phyloP scores from a whole-genome alignment of 805 yeast species.

The Saccharomycopsis lassenensis region DNA sequence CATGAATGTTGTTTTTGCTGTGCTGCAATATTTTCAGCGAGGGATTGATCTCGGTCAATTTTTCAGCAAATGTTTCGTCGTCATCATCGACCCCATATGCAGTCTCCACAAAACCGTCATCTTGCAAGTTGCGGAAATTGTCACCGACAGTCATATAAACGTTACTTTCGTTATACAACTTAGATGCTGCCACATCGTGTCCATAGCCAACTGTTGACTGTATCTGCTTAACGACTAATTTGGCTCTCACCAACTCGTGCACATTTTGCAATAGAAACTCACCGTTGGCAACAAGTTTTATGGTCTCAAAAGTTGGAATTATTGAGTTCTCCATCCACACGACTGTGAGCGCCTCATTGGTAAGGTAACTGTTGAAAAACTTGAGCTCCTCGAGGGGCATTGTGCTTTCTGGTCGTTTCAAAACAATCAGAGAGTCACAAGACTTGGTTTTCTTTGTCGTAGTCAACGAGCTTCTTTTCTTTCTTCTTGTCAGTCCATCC shows the following conservation, averaged over 20 bases:
- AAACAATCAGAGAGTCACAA: constrained; percentile 32
- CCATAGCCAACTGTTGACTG: constrained; percentile 23
- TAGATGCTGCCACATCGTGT: constrained; percentile 40
- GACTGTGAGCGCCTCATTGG: no score
- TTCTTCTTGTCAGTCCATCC: constrained; percentile 14
- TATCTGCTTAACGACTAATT: constrained; percentile 4
- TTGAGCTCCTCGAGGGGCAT: constrained; percentile 22
- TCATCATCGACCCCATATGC: constrained; percentile 21
- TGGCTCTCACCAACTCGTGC: no score
- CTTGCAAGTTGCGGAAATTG: constrained; percentile 45
- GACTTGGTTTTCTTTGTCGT: no score
- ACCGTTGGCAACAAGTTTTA: no score
- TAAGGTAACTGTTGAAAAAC: constrained; percentile 25
- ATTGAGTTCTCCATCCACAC: constrained; percentile 56
- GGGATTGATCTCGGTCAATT: constrained; percentile 24
- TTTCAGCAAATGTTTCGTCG: constrained; percentile 45
- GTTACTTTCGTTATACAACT: constrained; percentile 48
- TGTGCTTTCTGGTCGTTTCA: constrained; percentile 37
- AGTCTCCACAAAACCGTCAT: constrained; percentile 25
- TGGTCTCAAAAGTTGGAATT: constrained; percentile 43
- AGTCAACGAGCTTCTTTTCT: constrained; percentile 36
- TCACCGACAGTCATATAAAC: constrained; percentile 42
- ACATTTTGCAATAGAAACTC: neutral
- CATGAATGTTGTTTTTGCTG: no score
- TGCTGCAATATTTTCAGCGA: no score